These are phyloP conservation scores for Entoloma clypeatum DNA, from an alignment of 1,284 basidiomycete species.

Conservation along the genomic window DNA sequence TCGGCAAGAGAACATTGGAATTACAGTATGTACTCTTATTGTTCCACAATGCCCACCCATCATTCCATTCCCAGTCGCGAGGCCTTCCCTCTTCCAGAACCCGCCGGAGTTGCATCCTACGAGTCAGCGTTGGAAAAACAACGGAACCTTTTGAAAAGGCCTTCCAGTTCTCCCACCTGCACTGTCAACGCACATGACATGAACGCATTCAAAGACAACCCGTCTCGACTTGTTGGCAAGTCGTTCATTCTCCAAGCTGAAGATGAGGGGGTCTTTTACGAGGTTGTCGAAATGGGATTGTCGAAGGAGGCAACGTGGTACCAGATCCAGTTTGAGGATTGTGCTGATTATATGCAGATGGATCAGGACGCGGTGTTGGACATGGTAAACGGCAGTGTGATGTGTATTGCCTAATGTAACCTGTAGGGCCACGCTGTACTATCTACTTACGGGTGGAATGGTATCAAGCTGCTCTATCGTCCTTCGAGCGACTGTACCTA, in stretches of 20 bases:
- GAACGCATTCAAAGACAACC: slow-evolving; percentile 2
- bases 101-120: neutral
- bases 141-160: too few relatives aligned
- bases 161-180: too few relatives aligned
- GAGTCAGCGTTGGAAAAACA: too few relatives aligned
- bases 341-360: slow-evolving; percentile 3
- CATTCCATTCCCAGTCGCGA: slow-evolving; percentile 1
- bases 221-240: slow-evolving; percentile 4
- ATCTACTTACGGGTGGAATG: too few relatives aligned
- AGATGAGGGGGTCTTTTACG: slow-evolving; percentile 2
- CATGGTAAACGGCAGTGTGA: slow-evolving; percentile 1
- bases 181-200: too few relatives aligned
- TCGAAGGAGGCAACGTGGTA: slow-evolving; percentile 4
- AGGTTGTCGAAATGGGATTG: slow-evolving; percentile 3
- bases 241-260: slow-evolving; percentile 4
- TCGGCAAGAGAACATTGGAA: slow-evolving; percentile 4
- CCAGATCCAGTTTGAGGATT: slow-evolving; percentile 3
- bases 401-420: too few relatives aligned
- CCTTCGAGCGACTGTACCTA: too few relatives aligned
- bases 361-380: neutral
- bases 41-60: neutral
- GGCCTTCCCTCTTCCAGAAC: slow-evolving; percentile 1
- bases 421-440: too few relatives aligned
- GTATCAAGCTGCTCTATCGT: too few relatives aligned
- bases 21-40: slow-evolving; percentile 4